Percentiles rank a stretch among this genome's conserved stretches.
These are phyloP conservation scores for Plantago ovata DNA, from an alignment of 257 asterid genomes.

Conservation along the genomic window DNA sequence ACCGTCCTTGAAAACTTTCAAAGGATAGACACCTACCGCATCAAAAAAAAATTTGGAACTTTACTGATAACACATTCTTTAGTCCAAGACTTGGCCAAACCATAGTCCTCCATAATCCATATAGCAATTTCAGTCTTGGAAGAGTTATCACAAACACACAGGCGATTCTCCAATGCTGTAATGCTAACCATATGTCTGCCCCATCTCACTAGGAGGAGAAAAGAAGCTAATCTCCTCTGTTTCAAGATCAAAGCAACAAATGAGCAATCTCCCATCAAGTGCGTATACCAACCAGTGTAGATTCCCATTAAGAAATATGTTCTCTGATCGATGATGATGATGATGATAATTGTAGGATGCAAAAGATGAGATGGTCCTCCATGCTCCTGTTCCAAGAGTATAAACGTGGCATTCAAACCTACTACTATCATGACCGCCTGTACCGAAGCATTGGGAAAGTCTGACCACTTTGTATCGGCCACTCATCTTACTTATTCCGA, in stretches of 20 bases:
- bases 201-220: constrained; percentile 11
- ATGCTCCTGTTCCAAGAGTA: constrained; percentile 41
- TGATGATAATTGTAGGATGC: not conserved
- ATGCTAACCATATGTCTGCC: not conserved
- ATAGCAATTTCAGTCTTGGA: constrained; percentile 27
- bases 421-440: no score
- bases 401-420: constrained; percentile 28
- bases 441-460: constrained; percentile 17
- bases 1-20: constrained; percentile 20
- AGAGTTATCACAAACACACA: constrained; percentile 34
- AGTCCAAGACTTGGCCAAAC: constrained; percentile 32
- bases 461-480: constrained; percentile 18
- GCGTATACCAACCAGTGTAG: constrained; percentile 38
- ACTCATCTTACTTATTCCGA: constrained; percentile 29
- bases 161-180: constrained; percentile 13
- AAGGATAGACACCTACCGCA: constrained; percentile 14
- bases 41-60: not conserved
- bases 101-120: constrained; percentile 47
- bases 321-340: not conserved
- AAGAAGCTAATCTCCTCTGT: constrained; percentile 19
- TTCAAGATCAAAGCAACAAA: constrained; percentile 35
- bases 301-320: constrained; percentile 28
- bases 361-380: constrained; percentile 23
- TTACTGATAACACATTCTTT: constrained; percentile 27
- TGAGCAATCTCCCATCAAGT: not conserved